Evolutionary conservation across 352 stramenopile genomes (phyloP), one percentile per base, ranked within the genome.

Genomic region (Halophytophthora polymorphica): DNA sequence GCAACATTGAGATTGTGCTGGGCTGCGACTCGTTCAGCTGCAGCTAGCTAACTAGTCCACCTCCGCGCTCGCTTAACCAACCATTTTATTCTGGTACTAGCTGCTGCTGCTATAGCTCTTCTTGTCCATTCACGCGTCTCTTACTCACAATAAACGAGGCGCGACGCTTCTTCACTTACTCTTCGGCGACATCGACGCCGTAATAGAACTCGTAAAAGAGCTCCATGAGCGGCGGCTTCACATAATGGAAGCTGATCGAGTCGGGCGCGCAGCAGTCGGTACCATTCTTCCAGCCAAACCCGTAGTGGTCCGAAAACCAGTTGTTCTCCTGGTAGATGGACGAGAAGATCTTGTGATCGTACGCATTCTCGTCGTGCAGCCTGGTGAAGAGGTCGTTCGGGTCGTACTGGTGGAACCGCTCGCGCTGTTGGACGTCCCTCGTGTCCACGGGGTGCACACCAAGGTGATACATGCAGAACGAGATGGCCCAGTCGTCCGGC

Each of bases 311-410:
- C 49, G 82, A 90, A 58, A 92, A 95, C 84, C 84, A 94, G 59
- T 94, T 94, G 62, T 88, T 90, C 57, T 92, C 82, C 22, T 91
- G 66, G 51, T 90, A 89, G 53, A 92, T 86, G 6, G 84, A 87
- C 34, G 67, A 53, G 50, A 88, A 93, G 23, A 91, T 41, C 0
- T 53, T 64, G 60, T 91, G 79, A 53, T 94, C 72, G 64, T 78
- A 94, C 2, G 67, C 81, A 4, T 84, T 66, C 31, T 77, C 65
- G 61, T 94, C 77, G 64, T 91, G 66, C 6, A 59, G 53, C 50
- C 70, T 75, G 62, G 80, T 75, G 50, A 80, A 93, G 23, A 95
- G 53, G 21, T 80, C 56, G n/a, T 73, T 69, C 5, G 84, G 83
- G 46, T 89, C 73, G 60, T 92, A 95, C 61, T 92, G 81, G 53